A percentile compares a stretch with the other conserved stretches of the same genome.
Evolutionary conservation across 352 stramenopile genomes (phyloP).

Genomic region (Aphanomyces invadans): DNA sequence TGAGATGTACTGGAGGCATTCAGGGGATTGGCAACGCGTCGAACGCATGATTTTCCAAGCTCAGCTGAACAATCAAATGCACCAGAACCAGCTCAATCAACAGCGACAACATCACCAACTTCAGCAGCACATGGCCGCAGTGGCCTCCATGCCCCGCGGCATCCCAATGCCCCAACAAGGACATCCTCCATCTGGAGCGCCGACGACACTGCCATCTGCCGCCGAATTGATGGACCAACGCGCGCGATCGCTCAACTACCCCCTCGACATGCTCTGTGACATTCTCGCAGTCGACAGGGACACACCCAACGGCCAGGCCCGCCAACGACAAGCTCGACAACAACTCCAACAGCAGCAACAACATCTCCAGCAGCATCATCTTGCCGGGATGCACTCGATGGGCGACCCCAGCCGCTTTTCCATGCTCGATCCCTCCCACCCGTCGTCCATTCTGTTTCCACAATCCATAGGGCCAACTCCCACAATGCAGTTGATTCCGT

Average conservation of each 20-base stretch:
- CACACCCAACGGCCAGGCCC: background rate
- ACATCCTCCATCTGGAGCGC: background rate
- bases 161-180: background rate
- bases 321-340: background rate
- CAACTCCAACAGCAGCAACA: background rate
- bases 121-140: background rate
- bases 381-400: background rate
- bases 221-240: slow-evolving; percentile 3
- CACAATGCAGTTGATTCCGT: background rate
- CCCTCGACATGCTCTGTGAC: slow-evolving; percentile 6
- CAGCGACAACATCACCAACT: background rate
- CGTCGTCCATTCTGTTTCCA: background rate
- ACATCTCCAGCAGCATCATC: background rate
- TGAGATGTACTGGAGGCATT: slow-evolving; percentile 14
- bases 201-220: background rate
- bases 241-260: background rate
- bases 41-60: slow-evolving; percentile 7
- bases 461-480: background rate
- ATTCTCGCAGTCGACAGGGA: slow-evolving; percentile 6
- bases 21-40: slow-evolving; percentile 8
- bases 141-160: background rate
- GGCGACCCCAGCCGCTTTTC: background rate
- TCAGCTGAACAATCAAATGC: slow-evolving; percentile 14
- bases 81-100: slow-evolving; percentile 5
- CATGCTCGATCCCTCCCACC: slow-evolving; percentile 5